Conservation (phyloP, 2,329 filamentous ascomycete species). For the Leptosphaerulina australis region DNA sequence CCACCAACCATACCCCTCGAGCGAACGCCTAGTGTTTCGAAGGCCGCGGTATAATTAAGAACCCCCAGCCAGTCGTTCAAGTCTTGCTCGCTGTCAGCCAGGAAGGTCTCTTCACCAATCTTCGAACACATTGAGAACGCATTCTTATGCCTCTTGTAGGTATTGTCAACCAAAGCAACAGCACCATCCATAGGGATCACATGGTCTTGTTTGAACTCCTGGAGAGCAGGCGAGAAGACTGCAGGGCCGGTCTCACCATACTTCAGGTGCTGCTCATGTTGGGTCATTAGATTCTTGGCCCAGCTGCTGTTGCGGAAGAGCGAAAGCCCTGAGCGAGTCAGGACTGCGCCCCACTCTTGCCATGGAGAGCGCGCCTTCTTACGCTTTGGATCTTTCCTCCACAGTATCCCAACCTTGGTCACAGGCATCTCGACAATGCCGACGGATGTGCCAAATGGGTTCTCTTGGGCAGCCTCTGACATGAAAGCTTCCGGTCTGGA, state of each 20-base stretch:
- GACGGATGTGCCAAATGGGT: constrained; percentile 78
- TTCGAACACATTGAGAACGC: constrained; percentile 90
- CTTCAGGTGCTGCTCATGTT: constrained; percentile 82
- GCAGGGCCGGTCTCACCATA: constrained; percentile 78
- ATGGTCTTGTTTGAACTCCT: constrained; percentile 91
- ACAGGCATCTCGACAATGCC: constrained; percentile 97
- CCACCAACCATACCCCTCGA: constrained; percentile 87
- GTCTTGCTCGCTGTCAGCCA: constrained; percentile 88
- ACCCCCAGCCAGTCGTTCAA: constrained; percentile 97
- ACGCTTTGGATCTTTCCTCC: constrained; percentile 93
- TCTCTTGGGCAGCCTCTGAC: constrained; percentile 81
- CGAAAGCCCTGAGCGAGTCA: constrained; percentile 96
- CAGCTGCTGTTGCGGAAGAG: constrained; percentile 93
- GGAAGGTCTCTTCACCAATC: constrained; percentile 80
- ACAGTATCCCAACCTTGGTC: constrained; percentile 91
- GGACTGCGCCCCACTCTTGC: constrained; percentile 97
- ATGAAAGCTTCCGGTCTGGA: constrained; percentile 96
- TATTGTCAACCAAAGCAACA: constrained; percentile 82
- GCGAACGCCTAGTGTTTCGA: constrained; percentile 86
- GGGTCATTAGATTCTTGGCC: constrained; percentile 88
- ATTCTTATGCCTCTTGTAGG: constrained; percentile 94
- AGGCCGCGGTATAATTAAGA: constrained; percentile 94
- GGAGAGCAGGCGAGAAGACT: constrained; percentile 86
- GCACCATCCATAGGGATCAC: constrained; percentile 93
- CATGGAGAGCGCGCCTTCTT: constrained; percentile 93